Conservation (phyloP, 2,329 filamentous ascomycete species). For the Aaosphaeria pasadenensis region DNA sequence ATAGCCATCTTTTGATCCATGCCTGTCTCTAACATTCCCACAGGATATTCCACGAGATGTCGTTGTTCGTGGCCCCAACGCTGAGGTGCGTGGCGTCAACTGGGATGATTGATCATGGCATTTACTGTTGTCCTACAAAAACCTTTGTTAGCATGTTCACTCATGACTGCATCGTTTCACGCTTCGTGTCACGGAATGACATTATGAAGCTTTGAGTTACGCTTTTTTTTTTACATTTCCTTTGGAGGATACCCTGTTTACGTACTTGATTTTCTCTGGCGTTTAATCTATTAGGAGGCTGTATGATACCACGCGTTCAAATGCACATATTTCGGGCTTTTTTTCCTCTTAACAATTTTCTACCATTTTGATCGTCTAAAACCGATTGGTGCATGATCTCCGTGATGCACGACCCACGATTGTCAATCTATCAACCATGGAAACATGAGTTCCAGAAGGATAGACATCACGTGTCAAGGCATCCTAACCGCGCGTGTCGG, state of each 20-base stretch:
- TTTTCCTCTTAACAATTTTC: too few relatives aligned
- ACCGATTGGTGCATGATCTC: too few relatives aligned
- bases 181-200: too few relatives aligned
- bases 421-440: too few relatives aligned
- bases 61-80: conserved; percentile 48
- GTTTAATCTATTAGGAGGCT: neutral
- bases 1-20: neutral
- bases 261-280: neutral
- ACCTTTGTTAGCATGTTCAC: too few relatives aligned
- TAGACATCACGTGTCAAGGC: too few relatives aligned
- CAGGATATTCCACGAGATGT: conserved; percentile 48
- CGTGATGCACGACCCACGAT: too few relatives aligned
- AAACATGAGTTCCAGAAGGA: too few relatives aligned
- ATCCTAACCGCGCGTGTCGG: too few relatives aligned
- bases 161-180: too few relatives aligned
- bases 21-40: conserved; percentile 11
- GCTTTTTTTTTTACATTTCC: conserved; percentile 3
- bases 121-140: neutral
- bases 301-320: neutral
- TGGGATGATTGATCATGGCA: conserved; percentile 7
- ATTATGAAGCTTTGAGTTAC: neutral
- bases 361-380: too few relatives aligned
- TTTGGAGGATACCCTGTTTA: conserved; percentile 24
- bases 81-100: conserved; percentile 29
- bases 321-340: neutral